A percentile compares a stretch with the other conserved stretches of the same genome.
Evolutionary conservation across 352 stramenopile species (phyloP).

Genomic region (Pythium brassicae): DNA sequence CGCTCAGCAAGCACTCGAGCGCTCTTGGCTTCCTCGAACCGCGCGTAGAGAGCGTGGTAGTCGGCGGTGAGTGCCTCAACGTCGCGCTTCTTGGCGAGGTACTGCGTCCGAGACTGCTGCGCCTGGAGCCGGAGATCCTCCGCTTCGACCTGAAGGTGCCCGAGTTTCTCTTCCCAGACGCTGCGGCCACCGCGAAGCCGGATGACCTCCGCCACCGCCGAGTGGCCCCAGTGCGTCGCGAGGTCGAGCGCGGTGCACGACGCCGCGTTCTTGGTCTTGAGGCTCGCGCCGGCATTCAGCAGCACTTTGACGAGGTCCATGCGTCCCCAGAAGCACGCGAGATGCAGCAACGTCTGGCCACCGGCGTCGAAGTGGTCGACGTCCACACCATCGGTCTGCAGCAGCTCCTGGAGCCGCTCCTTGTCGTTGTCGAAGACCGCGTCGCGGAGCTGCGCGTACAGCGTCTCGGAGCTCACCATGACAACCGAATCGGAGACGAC

Average conservation of each 20-base stretch:
- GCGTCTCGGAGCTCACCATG: slow-evolving; percentile 22
- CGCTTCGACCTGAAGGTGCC: slow-evolving; percentile 52
- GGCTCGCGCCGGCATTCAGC: slow-evolving; percentile 45
- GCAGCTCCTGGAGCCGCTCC: slow-evolving; percentile 35
- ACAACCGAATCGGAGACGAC: background rate
- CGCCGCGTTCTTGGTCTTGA: slow-evolving; percentile 72
- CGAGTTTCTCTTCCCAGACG: slow-evolving; percentile 76
- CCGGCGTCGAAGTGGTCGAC: slow-evolving; percentile 72
- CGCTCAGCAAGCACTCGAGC: slow-evolving; percentile 13
- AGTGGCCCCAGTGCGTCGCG: slow-evolving; percentile 73
- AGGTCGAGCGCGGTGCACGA: slow-evolving; percentile 67
- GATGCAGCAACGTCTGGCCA: slow-evolving; percentile 66
- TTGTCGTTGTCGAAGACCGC: slow-evolving; percentile 71
- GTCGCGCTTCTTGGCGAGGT: slow-evolving; percentile 18
- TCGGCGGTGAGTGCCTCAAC: slow-evolving; percentile 24
- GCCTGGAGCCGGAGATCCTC: slow-evolving; percentile 47
- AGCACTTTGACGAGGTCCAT: slow-evolving; percentile 63
- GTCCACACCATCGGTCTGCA: slow-evolving; percentile 34
- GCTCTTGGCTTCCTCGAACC: slow-evolving; percentile 48
- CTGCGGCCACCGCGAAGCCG: slow-evolving; percentile 53
- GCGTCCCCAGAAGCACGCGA: slow-evolving; percentile 71
- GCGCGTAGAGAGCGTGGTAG: slow-evolving; percentile 28
- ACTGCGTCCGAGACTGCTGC: slow-evolving; percentile 22
- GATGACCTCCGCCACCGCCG: slow-evolving; percentile 61
- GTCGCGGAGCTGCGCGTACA: slow-evolving; percentile 67